phyloP scores from a whole-genome alignment of 768 basidiomycete species.

The Mycena chlorophos region DNA sequence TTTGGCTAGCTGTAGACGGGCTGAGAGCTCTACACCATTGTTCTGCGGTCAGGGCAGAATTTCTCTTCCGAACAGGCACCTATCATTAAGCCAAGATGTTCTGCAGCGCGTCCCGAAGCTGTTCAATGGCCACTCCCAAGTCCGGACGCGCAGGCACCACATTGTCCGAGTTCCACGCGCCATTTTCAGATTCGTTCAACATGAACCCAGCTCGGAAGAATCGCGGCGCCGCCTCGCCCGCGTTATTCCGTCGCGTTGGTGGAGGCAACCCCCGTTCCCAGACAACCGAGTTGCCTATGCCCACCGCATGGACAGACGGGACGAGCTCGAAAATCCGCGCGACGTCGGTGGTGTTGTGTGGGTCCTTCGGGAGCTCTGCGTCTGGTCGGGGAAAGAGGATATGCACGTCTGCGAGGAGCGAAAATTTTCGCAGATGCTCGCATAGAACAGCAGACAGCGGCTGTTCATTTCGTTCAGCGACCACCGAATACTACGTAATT shows the following conservation, averaged over 20 bases:
- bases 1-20: no score
- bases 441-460: neutral
- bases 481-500: neutral
- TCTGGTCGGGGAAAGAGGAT: slow-evolving; percentile 1
- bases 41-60: neutral
- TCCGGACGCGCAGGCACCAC: slow-evolving; percentile 2
- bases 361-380: neutral
- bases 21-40: neutral
- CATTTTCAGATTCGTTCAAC: neutral
- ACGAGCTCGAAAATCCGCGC: neutral
- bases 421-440: neutral
- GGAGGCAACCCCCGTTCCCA: slow-evolving; percentile 10
- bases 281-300: slow-evolving; percentile 15
- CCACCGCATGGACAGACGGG: neutral
- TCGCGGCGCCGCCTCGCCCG: slow-evolving; percentile 2
- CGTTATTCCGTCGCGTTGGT: slow-evolving; percentile 9
- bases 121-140: slow-evolving; percentile 8
- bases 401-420: neutral
- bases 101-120: slow-evolving; percentile 10
- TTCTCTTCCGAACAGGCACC: neutral
- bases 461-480: neutral
- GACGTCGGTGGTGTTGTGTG: neutral
- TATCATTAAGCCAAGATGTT: neutral
- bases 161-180: slow-evolving; percentile 1
- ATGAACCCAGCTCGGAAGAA: slow-evolving; percentile 18